Evolutionary conservation across 1,139 yeast species (phyloP), one percentile per base, ranked within the genome.

Genomic region (Yamadazyma blattariae): DNA sequence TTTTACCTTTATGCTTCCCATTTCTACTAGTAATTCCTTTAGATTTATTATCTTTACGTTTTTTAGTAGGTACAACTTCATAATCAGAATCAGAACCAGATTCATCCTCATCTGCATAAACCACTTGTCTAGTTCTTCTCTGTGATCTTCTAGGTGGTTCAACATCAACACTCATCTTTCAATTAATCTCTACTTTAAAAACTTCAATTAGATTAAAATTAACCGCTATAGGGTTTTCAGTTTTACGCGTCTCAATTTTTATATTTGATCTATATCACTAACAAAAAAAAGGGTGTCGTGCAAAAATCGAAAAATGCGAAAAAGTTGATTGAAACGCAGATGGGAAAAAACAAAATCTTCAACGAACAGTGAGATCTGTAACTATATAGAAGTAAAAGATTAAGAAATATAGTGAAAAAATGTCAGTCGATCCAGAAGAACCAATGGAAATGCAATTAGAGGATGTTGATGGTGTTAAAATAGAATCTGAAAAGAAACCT

Each of bases 401-500:
- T n/a, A n/a, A n/a, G n/a, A n/a, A n/a, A 18, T 9, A 15, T 15
- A 13, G 30, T 17, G 16, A 21, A n/a, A n/a, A 14, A 44, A 39
- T 33, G 44, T 41, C 47, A 10, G 35, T 39, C 7, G 47, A 41
- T 10, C 57, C 60, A 25, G 60, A 50, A 39, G 44, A 51, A 13
- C 52, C 52, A 9, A 19, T 32, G 11, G 33, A 29, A 12, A 32
- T 32, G 12, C 38, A 35, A 29, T 29, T 32, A 18, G 38, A 46
- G 39, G 36, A 37, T 29, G 29, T n/a, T 5, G 39, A 38, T 30
- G 47, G 43, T 8, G 38, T 43, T 14, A 46, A 44, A 25, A 21
- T 37, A 3, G 52, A 54, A 28, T 44, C 47, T 29, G 29, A 35
- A 21, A 33, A 34, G 12, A 36, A 36, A n/a, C 34, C 49, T 7